Percentiles rank a stretch among this genome's conserved stretches.
Evolutionary conservation across 2,329 filamentous ascomycete species (phyloP).

Genomic region (Stagonosporopsis tanaceti): DNA sequence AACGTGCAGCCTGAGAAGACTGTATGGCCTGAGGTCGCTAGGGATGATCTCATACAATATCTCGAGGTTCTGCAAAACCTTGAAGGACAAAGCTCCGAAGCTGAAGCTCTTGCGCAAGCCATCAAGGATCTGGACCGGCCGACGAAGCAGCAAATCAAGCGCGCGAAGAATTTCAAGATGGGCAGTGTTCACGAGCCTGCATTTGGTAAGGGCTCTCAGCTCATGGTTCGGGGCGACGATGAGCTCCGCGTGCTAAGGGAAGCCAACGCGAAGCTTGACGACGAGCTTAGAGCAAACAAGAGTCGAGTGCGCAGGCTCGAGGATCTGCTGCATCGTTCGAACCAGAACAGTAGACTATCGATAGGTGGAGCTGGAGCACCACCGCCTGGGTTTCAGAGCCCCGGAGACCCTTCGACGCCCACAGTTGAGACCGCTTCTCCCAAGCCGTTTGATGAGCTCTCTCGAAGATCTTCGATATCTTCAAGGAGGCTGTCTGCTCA

Average conservation of each 20-base stretch:
- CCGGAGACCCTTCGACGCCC: slow-evolving; percentile 48
- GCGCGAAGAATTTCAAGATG: slow-evolving; percentile 93
- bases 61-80: slow-evolving; percentile 70
- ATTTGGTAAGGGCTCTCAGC: slow-evolving; percentile 79
- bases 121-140: slow-evolving; percentile 81
- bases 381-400: slow-evolving; percentile 44
- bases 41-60: slow-evolving; percentile 80
- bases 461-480: slow-evolving; percentile 67
- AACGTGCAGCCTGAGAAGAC: slow-evolving; percentile 82
- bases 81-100: slow-evolving; percentile 69
- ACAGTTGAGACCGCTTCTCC: slow-evolving; percentile 47
- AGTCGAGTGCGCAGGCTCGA: slow-evolving; percentile 91
- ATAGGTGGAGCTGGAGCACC: slow-evolving; percentile 60
- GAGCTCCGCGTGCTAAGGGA: slow-evolving; percentile 67
- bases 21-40: slow-evolving; percentile 78
- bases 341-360: slow-evolving; percentile 62
- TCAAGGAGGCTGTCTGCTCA: slow-evolving; percentile 69
- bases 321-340: slow-evolving; percentile 88
- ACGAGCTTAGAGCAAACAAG: slow-evolving; percentile 82
- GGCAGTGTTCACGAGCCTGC: slow-evolving; percentile 93
- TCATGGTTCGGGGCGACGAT: slow-evolving; percentile 86
- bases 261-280: slow-evolving; percentile 64
- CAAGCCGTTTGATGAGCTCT: slow-evolving; percentile 55
- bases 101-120: slow-evolving; percentile 77
- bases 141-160: slow-evolving; percentile 84